Base-by-base conservation (phyloP, 257 asterid species). In the Jasminum sambac region DNA sequence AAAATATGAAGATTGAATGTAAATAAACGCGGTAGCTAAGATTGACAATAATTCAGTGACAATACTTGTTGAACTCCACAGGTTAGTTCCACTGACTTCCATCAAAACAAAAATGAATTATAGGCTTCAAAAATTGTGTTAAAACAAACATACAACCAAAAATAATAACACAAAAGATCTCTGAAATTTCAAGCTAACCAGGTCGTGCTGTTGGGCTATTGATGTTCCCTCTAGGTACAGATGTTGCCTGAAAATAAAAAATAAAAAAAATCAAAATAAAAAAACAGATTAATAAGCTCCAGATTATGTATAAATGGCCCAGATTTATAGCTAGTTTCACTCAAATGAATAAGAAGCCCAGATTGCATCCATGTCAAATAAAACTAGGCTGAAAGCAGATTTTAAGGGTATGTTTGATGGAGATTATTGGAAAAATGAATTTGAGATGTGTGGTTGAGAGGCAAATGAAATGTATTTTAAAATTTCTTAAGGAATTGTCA, bases 171-270 rank as follows among this genome's bases (percentile, higher is more conserved):
- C 12, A 37, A 14, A 17, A 10, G 34, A 55, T 55, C 19, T 55
- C 34, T 10, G 34, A 50, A 78, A 69, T 8, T 50, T 8, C 14
- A 57, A 72, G 68, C 88, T 81, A 72, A 92, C 98, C 96, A 73
- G 92, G 57, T 68, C 82, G 85, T 64, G 87, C 86, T 43, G 50
- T 38, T n/a, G 89, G 83, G 55, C 84, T 40, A 69, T 62, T 74
- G 77, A 48, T 80, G 63, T 34, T 82, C 67, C 75, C 89, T 64
- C 68, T 82, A 60, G 87, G 63, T 66, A 86, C 80, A 66, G 95
- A 57, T 55, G 83, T 43, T 66, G 77, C 88, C 98, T 93, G 86
- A 73, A 75, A 80, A 65, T 65, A 59, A 67, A 36, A 72, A 74
- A 43, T 71, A 40, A 43, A 26, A 36, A 30, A 30, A 30, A 30